Percentiles rank a stretch among this genome's conserved stretches.
Evolutionary conservation across 2,329 filamentous ascomycete genomes (phyloP).

Genomic region (Phaeomoniella chlamydospora): DNA sequence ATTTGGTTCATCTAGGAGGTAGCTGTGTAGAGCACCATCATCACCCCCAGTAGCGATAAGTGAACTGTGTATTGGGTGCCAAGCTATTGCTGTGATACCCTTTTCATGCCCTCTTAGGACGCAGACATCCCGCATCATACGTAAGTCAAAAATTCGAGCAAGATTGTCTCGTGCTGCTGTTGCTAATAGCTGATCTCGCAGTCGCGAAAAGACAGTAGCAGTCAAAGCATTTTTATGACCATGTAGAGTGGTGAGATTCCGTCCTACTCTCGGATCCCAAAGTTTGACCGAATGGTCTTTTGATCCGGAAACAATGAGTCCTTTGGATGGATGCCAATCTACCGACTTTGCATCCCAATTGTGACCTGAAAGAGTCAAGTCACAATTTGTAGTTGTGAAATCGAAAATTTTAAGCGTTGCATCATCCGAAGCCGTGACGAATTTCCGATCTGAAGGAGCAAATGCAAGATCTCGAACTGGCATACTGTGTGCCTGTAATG

Average conservation of each 20-base stretch:
- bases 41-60: constrained; percentile 81
- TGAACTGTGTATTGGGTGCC: constrained; percentile 86
- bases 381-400: constrained; percentile 73
- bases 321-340: constrained; percentile 95
- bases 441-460: constrained; percentile 86
- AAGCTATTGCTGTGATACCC: constrained; percentile 80
- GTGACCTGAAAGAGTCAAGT: constrained; percentile 78
- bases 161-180: constrained; percentile 90
- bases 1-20: constrained; percentile 90
- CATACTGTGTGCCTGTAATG: constrained; percentile 78
- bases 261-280: constrained; percentile 88
- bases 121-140: constrained; percentile 97
- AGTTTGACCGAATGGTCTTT: constrained; percentile 97
- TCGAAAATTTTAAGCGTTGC: constrained; percentile 91
- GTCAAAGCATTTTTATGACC: constrained; percentile 97
- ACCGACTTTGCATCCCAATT: constrained; percentile 96
- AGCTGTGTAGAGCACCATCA: constrained; percentile 82
- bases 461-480: constrained; percentile 86
- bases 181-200: constrained; percentile 70
- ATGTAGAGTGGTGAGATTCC: constrained; percentile 84
- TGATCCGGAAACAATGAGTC: constrained; percentile 83
- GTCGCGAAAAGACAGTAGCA: constrained; percentile 78
- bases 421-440: constrained; percentile 91
- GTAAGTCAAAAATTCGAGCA: constrained; percentile 81
- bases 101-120: constrained; percentile 91